Conservation (phyloP, 2,329 filamentous ascomycete genomes). For the Talaromyces sp. region DNA sequence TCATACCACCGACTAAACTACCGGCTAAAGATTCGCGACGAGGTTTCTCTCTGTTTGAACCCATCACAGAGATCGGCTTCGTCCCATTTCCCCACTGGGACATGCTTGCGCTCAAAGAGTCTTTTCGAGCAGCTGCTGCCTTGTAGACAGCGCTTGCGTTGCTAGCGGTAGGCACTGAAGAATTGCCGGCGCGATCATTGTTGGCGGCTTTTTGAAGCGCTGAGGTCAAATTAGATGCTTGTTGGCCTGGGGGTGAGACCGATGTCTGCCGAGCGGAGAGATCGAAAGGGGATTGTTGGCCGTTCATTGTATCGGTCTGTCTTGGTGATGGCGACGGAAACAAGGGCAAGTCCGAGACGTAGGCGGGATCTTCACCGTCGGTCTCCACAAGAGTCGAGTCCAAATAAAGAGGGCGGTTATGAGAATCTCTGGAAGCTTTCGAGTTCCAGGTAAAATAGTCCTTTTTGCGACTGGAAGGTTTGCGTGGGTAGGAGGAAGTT, state of each 20-base stretch:
- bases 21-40: constrained; percentile 60
- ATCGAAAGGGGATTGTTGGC: constrained; percentile 56
- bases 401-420: constrained; percentile 32
- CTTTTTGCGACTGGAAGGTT: constrained; percentile 43
- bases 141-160: constrained; percentile 37
- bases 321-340: constrained; percentile 38
- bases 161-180: constrained; percentile 44
- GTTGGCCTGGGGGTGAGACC: constrained; percentile 56
- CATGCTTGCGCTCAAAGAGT: constrained; percentile 51
- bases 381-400: constrained; percentile 31
- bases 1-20: constrained; percentile 74
- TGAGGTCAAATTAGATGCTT: constrained; percentile 62
- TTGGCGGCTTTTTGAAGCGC: constrained; percentile 53
- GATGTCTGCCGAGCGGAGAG: constrained; percentile 58
- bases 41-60: constrained; percentile 47
- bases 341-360: constrained; percentile 38
- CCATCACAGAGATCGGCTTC: constrained; percentile 59
- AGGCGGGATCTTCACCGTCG: constrained; percentile 25
- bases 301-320: constrained; percentile 47
- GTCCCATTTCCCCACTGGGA: constrained; percentile 57
- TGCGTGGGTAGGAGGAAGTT: constrained; percentile 36
- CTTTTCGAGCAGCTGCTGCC: constrained; percentile 47
- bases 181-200: constrained; percentile 39
- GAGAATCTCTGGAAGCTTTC: constrained; percentile 32
- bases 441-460: constrained; percentile 46